Base-by-base conservation (phyloP, 192 early-diverging fungal genomes). In the Pilobolus umbonatus region DNA sequence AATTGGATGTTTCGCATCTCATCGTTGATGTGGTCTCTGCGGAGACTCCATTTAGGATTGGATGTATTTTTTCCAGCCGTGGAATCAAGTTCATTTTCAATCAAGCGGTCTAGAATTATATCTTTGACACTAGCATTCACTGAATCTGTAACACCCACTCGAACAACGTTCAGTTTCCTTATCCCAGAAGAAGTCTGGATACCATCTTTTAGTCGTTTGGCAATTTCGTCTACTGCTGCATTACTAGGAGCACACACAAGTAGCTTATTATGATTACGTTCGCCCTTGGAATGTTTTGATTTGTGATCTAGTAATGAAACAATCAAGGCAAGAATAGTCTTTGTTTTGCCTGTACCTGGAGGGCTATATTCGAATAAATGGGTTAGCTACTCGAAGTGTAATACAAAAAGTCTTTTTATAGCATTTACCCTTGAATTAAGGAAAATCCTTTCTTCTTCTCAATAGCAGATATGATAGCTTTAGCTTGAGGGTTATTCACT, bases 231-330 rank as follows among this genome's bases (percentile, higher is more conserved):
- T 30, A 92, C 90, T 0, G 93, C 95, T 3, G 95, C 94, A 61
- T 98, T 98, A 57, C 86, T 89, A 5, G 96, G 96, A n/a, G 93
- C 94, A 57, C 94, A 96, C 7, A 93, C 84, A 5, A 98, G 74
- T 35, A 98, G 68, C 65, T 85, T 79, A 65, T 44, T 35, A 12
- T 36, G 24, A 19, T 42, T 31, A 32, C 52, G 52, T 15, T 54
- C 34, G 0, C 12, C 5, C 5, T 42, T 6, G 17, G 26, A 55
- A 0, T 54, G 49, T 2, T 61, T 67, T 9, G 49, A 35, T 19
- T 62, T 44, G 2, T 69, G 51, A 19, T 65, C 71, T 10, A 89
- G 65, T 2, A 95, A 69, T 4, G 85, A 77, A 4, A 86, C 89
- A 42, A 94, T 75, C 5, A 98, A 71, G 1, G 85, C 85, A 19